Evolutionary conservation across 306 rosid genomes (phyloP).

Genomic region (Citrullus amarus): DNA sequence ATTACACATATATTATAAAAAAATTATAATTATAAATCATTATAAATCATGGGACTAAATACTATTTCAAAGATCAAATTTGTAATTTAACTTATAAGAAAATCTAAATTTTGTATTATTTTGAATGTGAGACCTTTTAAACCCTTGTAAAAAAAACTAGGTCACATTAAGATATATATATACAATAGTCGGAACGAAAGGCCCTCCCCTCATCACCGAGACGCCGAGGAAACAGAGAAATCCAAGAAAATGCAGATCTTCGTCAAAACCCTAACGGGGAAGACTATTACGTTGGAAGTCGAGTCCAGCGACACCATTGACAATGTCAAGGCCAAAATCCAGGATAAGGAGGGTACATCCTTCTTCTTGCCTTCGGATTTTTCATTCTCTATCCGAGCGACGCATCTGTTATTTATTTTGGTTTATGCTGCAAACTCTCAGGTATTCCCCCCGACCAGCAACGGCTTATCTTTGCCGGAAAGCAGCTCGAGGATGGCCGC

Average conservation of each 20-base stretch:
- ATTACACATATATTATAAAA: too few species aligned
- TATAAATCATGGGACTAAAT: too few species aligned
- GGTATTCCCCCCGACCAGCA: background rate
- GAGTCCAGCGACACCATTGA: background rate
- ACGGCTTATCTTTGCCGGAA: background rate
- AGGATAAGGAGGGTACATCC: background rate
- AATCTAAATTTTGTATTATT: too few species aligned
- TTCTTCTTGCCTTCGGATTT: background rate
- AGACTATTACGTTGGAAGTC: slow-evolving; percentile 4
- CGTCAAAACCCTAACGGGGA: slow-evolving; percentile 8
- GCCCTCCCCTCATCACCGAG: background rate
- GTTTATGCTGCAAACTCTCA: background rate
- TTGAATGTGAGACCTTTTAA: too few species aligned
- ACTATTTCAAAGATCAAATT: too few species aligned
- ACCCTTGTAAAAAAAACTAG: too few species aligned
- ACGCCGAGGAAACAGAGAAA: background rate
- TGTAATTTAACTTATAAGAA: too few species aligned
- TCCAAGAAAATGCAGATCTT: background rate
- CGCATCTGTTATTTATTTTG: background rate
- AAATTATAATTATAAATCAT: too few species aligned
- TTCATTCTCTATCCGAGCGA: background rate
- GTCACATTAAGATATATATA: background rate
- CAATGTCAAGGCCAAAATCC: slow-evolving; percentile 3
- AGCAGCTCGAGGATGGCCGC: slow-evolving; percentile 7
- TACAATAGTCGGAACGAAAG: background rate